Conservation (phyloP, 345 rosid species). For the Gossypium ekmanianum region DNA sequence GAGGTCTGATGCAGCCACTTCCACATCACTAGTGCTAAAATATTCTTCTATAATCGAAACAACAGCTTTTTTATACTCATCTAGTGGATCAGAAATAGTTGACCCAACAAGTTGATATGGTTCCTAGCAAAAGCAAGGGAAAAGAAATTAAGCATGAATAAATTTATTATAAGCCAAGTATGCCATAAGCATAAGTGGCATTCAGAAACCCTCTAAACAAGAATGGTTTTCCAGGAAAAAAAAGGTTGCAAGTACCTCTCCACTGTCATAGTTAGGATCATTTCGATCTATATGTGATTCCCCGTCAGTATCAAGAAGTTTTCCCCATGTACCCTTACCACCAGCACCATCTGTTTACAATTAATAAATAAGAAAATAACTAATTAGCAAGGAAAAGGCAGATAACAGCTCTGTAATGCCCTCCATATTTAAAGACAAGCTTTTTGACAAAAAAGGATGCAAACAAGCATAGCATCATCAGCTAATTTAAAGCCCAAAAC, state of each 20-base stretch:
- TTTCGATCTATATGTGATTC: conserved; percentile 69
- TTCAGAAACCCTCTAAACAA: not conserved
- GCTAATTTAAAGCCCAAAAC: not conserved
- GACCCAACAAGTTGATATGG: conserved; percentile 85
- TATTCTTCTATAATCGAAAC: conserved; percentile 83
- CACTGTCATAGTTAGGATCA: conserved; percentile 98
- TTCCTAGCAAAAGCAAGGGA: conserved; percentile 42
- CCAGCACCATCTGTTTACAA: conserved; percentile 78
- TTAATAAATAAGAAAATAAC: conserved; percentile 6
- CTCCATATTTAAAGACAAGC: not conserved
- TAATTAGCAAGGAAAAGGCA: not conserved
- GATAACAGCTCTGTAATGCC: not conserved
- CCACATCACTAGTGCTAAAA: conserved; percentile 86
- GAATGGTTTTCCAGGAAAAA: not conserved
- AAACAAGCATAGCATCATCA: not conserved
- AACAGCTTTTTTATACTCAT: conserved; percentile 90
- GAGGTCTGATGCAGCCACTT: conserved; percentile 87
- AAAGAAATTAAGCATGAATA: conserved; percentile 11
- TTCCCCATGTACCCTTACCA: conserved; percentile 99
- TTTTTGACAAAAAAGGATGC: not conserved
- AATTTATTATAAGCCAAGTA: not conserved
- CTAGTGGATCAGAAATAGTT: conserved; percentile 80
- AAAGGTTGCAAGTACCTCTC: conserved; percentile 60
- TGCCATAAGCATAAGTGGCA: not conserved
- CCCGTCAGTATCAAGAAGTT: conserved; percentile 78